Evolutionary conservation across 2,329 filamentous ascomycete species (phyloP).

Genomic region (Ploettnerulaceae sp.): DNA sequence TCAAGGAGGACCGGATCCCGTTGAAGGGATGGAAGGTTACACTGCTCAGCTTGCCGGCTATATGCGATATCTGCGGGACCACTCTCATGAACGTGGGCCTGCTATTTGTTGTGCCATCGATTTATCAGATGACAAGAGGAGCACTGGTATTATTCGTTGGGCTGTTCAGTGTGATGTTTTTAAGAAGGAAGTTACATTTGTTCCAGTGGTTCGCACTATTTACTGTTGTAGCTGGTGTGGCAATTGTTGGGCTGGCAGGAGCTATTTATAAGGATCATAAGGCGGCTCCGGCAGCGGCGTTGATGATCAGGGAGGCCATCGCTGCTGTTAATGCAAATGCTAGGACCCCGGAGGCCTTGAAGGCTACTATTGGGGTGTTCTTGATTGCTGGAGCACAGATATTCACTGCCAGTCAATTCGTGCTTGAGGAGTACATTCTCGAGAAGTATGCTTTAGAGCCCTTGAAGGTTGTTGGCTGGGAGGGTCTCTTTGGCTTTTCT

Average conservation of each 20-base stretch:
- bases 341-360: constrained; percentile 51
- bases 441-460: constrained; percentile 68
- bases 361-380: constrained; percentile 76
- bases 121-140: constrained; percentile 98
- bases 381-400: constrained; percentile 93
- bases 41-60: constrained; percentile 77
- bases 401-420: constrained; percentile 95
- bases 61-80: constrained; percentile 91
- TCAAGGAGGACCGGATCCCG: constrained; percentile 51
- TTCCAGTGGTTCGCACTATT: constrained; percentile 91
- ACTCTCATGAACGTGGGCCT: constrained; percentile 97
- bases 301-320: constrained; percentile 38
- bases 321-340: constrained; percentile 40
- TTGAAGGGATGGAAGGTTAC: constrained; percentile 67
- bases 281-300: constrained; percentile 34
- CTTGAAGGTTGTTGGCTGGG: constrained; percentile 90
- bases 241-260: constrained; percentile 82
- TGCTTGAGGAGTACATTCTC: constrained; percentile 90
- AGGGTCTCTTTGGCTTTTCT: constrained; percentile 83
- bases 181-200: constrained; percentile 70
- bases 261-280: constrained; percentile 66
- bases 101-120: constrained; percentile 88
- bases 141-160: constrained; percentile 94
- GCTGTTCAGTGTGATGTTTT: constrained; percentile 87
- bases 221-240: constrained; percentile 83